Conservation (phyloP, 768 basidiomycete genomes). For the Pleurotus cornucopiae region DNA sequence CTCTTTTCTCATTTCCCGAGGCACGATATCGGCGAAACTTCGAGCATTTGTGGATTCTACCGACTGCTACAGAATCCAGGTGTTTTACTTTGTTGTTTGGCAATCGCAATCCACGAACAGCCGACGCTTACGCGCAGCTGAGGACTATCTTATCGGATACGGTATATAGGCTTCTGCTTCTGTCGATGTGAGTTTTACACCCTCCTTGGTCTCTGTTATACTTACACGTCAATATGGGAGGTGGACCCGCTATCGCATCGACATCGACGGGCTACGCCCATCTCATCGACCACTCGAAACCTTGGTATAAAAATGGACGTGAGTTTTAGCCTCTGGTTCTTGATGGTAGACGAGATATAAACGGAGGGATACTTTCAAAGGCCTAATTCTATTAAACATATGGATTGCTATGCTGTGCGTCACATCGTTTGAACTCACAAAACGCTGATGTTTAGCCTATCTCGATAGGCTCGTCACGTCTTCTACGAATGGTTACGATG, state of each 20-base stretch:
- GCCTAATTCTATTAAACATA: conserved; percentile 45
- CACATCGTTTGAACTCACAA: not conserved
- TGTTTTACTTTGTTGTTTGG: not conserved
- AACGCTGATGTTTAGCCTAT: not conserved
- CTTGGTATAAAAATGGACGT: conserved; percentile 61
- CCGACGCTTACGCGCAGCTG: not conserved
- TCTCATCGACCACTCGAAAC: conserved; percentile 43
- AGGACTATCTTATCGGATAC: conserved; percentile 5
- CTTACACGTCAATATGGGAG: conserved; percentile 36
- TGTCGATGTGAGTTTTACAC: conserved; percentile 32
- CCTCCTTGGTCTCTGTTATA: not conserved
- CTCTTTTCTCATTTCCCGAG: not conserved
- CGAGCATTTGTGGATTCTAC: conserved; percentile 2
- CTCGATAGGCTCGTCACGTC: conserved; percentile 6
- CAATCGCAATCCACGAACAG: not conserved
- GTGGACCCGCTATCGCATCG: conserved; percentile 32
- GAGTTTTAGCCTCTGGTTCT: conserved; percentile 9
- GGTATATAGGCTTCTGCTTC: conserved; percentile 34
- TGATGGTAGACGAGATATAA: no score
- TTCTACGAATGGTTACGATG: conserved; percentile 7
- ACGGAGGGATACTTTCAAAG: conserved; percentile 14
- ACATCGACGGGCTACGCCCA: conserved; percentile 32
- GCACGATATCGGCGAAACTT: conserved; percentile 7
- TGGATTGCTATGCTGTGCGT: conserved; percentile 56
- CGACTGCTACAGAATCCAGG: not conserved